Conservation (phyloP, 768 basidiomycete genomes). For the Leccinum sublutescens region DNA sequence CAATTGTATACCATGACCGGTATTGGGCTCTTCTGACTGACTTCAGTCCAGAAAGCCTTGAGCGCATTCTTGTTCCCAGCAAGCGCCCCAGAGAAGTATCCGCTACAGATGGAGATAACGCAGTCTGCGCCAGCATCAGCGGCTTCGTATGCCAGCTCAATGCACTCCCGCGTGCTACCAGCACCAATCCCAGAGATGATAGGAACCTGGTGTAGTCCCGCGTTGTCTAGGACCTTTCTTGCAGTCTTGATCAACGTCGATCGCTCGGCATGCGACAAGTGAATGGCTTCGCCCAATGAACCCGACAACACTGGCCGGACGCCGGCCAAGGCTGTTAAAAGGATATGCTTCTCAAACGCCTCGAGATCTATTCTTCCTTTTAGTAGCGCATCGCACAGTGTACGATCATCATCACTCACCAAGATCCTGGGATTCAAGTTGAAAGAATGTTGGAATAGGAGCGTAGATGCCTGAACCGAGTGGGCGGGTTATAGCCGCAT, state of each 20-base stretch:
- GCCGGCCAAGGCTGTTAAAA: constrained; percentile 61
- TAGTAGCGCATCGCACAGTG: constrained; percentile 4
- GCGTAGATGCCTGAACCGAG: constrained; percentile 78
- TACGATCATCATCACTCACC: constrained; percentile 46
- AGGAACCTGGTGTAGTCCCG: constrained; percentile 56
- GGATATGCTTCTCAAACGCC: constrained; percentile 66
- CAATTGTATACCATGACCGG: constrained; percentile 91
- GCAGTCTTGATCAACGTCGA: constrained; percentile 60
- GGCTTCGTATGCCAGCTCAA: constrained; percentile 72
- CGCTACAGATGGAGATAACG: constrained; percentile 80
- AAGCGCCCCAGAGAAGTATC: constrained; percentile 83
- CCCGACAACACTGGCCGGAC: constrained; percentile 74
- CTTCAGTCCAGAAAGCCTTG: constrained; percentile 76
- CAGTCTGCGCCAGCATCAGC: constrained; percentile 85
- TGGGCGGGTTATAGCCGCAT: constrained; percentile 41
- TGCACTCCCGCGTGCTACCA: constrained; percentile 79
- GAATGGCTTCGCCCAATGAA: constrained; percentile 85
- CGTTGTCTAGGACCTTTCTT: constrained; percentile 68
- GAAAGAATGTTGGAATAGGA: constrained; percentile 86
- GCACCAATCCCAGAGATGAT: constrained; percentile 83
- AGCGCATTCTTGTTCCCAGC: constrained; percentile 60
- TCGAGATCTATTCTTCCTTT: constrained; percentile 47
- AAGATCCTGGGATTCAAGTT: constrained; percentile 72
- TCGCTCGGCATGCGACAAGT: constrained; percentile 68
- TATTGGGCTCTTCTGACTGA: constrained; percentile 76